Percentiles rank a stretch among this genome's conserved stretches.
Conservation (phyloP, 345 rosid species). For the Brassica carinata region DNA sequence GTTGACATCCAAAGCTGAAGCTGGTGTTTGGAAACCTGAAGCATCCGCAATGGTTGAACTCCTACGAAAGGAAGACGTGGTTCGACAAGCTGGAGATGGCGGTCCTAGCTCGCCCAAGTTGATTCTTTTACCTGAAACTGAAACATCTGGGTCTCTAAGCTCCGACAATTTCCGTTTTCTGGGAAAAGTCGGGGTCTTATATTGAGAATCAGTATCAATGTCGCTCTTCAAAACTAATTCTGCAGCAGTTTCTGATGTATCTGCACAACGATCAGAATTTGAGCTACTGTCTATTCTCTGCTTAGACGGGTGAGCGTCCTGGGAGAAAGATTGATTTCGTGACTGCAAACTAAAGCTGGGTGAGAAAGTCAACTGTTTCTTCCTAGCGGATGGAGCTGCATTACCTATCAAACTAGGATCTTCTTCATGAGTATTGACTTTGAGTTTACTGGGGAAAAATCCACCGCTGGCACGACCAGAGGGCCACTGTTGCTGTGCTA, state of each 20-base stretch:
- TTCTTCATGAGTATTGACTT: slow-evolving; percentile 47
- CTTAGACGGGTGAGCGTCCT: slow-evolving; percentile 52
- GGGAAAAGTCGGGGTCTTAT: slow-evolving; percentile 76
- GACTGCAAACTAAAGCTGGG: slow-evolving; percentile 62
- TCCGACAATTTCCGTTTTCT: slow-evolving; percentile 79
- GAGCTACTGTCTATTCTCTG: slow-evolving; percentile 45
- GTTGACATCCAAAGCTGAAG: slow-evolving; percentile 53
- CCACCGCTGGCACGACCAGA: slow-evolving; percentile 70
- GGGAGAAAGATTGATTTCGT: slow-evolving; percentile 49
- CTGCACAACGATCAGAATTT: slow-evolving; percentile 44
- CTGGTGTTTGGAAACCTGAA: slow-evolving; percentile 62
- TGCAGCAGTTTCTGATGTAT: slow-evolving; percentile 45
- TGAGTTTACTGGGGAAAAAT: slow-evolving; percentile 59
- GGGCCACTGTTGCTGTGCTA: slow-evolving; percentile 80
- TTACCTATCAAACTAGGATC: slow-evolving; percentile 52
- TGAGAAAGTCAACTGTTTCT: slow-evolving; percentile 77
- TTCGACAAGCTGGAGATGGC: slow-evolving; percentile 58
- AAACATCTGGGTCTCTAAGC: slow-evolving; percentile 58
- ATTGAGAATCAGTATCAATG: slow-evolving; percentile 55
- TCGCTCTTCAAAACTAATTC: slow-evolving; percentile 48
- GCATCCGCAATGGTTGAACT: slow-evolving; percentile 47
- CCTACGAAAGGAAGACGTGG: slow-evolving; percentile 57
- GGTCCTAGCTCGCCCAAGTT: slow-evolving; percentile 70
- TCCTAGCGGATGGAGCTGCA: slow-evolving; percentile 58
- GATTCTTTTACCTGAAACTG: slow-evolving; percentile 69